Percentiles rank a stretch among this genome's conserved stretches.
These are phyloP conservation scores for Pyracantha coccinea DNA, from an alignment of 331 rosid species.

Conservation along the genomic window DNA sequence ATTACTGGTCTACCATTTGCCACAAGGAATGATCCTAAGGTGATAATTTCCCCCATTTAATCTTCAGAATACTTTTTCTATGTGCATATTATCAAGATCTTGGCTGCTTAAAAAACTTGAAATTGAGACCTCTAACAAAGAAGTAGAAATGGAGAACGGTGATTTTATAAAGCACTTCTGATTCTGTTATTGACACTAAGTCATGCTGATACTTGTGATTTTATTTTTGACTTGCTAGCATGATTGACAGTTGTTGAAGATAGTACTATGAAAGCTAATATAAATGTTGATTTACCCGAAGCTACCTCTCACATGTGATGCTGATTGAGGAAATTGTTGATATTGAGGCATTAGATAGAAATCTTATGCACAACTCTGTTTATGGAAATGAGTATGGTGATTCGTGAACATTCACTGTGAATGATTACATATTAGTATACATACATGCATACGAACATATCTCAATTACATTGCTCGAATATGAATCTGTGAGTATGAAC, in stretches of 20 bases:
- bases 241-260: background rate
- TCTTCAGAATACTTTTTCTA: slow-evolving; percentile 3
- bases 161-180: background rate
- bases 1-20: slow-evolving; percentile 95
- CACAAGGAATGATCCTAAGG: slow-evolving; percentile 84
- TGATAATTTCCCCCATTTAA: slow-evolving; percentile 10
- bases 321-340: background rate
- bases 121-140: background rate
- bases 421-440: background rate
- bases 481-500: background rate
- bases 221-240: background rate
- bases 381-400: background rate
- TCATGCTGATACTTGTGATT: background rate
- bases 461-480: background rate
- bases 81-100: slow-evolving; percentile 9
- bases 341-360: background rate
- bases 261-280: background rate
- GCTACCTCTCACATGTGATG: background rate
- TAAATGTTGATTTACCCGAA: background rate
- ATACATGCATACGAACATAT: background rate
- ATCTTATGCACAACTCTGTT: background rate
- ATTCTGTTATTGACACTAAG: background rate
- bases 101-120: background rate
- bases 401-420: background rate
- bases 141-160: too few relatives aligned